These are phyloP conservation scores for Phytophthora pseudosyringae DNA, from an alignment of 352 stramenopile species.

Conservation along the genomic window DNA sequence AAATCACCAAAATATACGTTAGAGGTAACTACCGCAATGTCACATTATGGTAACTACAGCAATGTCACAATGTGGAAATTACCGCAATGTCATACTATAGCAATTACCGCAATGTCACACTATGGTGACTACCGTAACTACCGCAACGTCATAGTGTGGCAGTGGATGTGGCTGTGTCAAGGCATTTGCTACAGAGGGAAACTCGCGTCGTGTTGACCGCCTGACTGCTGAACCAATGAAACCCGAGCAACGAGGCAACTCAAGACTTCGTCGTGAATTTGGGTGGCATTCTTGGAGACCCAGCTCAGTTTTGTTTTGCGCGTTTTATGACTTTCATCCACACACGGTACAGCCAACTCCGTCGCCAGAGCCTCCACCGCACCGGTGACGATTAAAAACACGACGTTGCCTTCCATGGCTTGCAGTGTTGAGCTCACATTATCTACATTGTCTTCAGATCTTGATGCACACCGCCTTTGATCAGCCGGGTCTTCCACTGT, in stretches of 20 bases:
- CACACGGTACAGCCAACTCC: too few species aligned
- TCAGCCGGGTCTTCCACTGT: not conserved
- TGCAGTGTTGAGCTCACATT: not conserved
- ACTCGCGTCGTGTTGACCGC: too few species aligned
- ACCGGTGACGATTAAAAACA: too few species aligned
- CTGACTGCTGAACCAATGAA: too few species aligned
- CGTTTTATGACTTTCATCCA: too few species aligned
- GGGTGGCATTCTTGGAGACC: too few species aligned
- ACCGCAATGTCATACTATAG: not conserved
- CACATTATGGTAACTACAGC: not conserved
- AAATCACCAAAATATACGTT: not conserved
- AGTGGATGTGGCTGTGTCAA: not conserved
- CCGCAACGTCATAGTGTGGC: not conserved
- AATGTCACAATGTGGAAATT: not conserved
- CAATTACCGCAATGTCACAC: not conserved
- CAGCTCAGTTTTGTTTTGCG: too few species aligned
- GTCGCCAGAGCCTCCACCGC: too few species aligned
- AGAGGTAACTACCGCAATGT: not conserved
- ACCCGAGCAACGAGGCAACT: too few species aligned
- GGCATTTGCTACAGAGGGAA: too few species aligned
- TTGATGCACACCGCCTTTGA: not conserved
- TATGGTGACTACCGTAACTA: not conserved
- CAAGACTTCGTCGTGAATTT: too few species aligned
- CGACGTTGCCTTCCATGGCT: not conserved
- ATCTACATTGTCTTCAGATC: slow-evolving; percentile 1